phyloP scores from a whole-genome alignment of 495 filamentous ascomycete species.

The Annulohypoxylon stygium region DNA sequence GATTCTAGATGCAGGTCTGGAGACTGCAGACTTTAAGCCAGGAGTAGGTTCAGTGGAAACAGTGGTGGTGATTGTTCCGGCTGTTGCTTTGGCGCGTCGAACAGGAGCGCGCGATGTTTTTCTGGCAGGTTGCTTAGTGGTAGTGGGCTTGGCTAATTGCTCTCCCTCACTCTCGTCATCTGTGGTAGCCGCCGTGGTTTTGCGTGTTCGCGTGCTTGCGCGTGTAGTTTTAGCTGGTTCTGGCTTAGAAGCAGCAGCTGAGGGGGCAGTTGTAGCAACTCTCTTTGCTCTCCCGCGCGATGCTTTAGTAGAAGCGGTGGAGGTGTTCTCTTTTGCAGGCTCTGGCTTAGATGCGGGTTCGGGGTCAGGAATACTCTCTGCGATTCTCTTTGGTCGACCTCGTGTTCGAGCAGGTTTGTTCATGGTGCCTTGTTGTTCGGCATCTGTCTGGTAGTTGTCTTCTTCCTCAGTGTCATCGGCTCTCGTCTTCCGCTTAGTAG shows the following conservation, averaged over 20 bases:
- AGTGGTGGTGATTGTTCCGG: conserved; percentile 47
- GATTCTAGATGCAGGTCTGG: conserved; percentile 44
- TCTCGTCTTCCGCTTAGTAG: conserved; percentile 64
- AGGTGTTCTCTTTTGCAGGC: conserved; percentile 28
- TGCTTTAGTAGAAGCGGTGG: conserved; percentile 34
- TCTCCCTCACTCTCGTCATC: conserved; percentile 42
- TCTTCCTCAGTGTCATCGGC: conserved; percentile 60
- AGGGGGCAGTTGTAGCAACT: conserved; percentile 26
- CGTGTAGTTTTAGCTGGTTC: conserved; percentile 51
- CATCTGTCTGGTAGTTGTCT: conserved; percentile 42
- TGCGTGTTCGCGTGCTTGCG: conserved; percentile 54
- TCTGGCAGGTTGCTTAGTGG: conserved; percentile 53
- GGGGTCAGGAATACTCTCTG: conserved; percentile 29
- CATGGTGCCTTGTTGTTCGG: conserved; percentile 45
- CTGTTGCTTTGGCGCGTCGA: conserved; percentile 44
- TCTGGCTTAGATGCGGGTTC: conserved; percentile 34
- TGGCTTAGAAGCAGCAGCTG: conserved; percentile 27
- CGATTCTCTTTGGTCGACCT: conserved; percentile 62
- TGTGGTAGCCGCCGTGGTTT: conserved; percentile 36
- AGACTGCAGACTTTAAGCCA: conserved; percentile 53
- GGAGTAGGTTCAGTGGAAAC: conserved; percentile 55
- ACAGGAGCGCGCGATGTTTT: conserved; percentile 52
- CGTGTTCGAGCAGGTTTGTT: conserved; percentile 52
- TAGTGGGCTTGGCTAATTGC: not conserved
- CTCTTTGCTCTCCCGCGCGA: conserved; percentile 48